Evolutionary conservation across 192 early-diverging fungal genomes (phyloP), one percentile per base, ranked within the genome.

Genomic region (Umbelopsis ramanniana): DNA sequence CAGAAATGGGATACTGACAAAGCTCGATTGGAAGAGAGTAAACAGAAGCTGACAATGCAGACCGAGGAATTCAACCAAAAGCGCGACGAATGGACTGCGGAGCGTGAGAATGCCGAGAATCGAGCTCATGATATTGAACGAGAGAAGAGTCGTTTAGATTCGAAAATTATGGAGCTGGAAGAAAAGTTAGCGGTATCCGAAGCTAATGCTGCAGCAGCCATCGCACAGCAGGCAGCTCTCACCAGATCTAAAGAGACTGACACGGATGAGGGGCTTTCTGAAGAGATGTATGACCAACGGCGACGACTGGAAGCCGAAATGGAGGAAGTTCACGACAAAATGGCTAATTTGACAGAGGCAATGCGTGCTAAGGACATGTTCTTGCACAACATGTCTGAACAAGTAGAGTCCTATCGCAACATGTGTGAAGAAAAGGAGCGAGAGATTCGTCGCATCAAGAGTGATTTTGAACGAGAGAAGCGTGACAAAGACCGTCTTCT

Each of bases 301-400:
- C 68, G 55, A 35, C 72, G 71, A 19, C 38, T 77, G 24, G 75
- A 81, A 40, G 66, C 74, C 46, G 79, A 81, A 29, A 73, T 81
- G 71, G 79, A 81, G 47, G 73, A 74, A 26, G 79, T 77, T 14
- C 79, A 81, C 50, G 79, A 81, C 35, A 81, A 81, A 70, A 67
- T 81, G 69, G 43, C 66, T 6, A 74, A 76, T 21, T 14, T 81
- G 4, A 76, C 57, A 17, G 79, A 81, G 17, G 72, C 76, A 15
- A 74, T 76, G 57, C 72, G 76, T n/a, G 79, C 79, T 37, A 81
- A 81, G 46, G 79, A 81, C 24, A 74, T 76, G 75, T 81, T 81
- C n/a, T 54, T 81, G 8, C 72, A 40, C 26, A 72, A 53, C 15
- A 67, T 81, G 26, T 76, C 79, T 11, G 75, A 81, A 66, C 79